Evolutionary conservation across 106 monocot genomes (phyloP), one percentile per base, ranked within the genome.

Genomic region (Chionographis japonica): DNA sequence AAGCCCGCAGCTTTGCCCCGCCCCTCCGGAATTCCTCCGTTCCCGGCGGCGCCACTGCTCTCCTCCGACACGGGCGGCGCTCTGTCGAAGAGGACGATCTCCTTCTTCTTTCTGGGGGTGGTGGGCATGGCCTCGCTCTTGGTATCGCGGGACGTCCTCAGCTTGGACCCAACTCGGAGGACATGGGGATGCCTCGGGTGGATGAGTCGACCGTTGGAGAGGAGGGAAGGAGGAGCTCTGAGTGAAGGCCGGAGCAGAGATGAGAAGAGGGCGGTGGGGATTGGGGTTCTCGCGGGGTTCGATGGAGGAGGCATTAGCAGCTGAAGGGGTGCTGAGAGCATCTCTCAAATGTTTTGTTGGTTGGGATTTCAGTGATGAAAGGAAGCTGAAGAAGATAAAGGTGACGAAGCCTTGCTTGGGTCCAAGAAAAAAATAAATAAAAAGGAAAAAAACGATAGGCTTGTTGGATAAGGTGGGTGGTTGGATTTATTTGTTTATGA

Each of bases 81-180:
- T 0, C 86, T 75, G 13, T 69, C 84, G 54, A 91, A 85, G 39
- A 88, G 79, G 2, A 89, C 71, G 18, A 91, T 76, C 65, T 84
- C 70, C 68, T 82, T 87, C 77, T 66, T 75, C 72, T 72, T 70
- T 37, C 57, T 40, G 1, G 52, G 37, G 14, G 68, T 52, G 17
- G 43, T 70, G 40, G 80, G 50, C 37, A 67, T 65, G 43, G 72
- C 57, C 64, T 60, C 64, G 38, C 10, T 52, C 40, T 73, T 74
- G 50, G 54, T 63, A 27, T 55, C 74, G 58, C 70, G 12, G 43
- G 82, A 70, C 14, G 68, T 66, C 43, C 52, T 77, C 12, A 77
- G 63, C 66, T 77, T 68, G 42, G 54, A 65, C 17, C 10, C 41
- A 12, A 67, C 39, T 12, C 13, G 62, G 42, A 38, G 36, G 50